A percentile compares a stretch with the other conserved stretches of the same genome.
Conservation (phyloP, 495 filamentous ascomycete genomes). For the Cercophora scortea region DNA sequence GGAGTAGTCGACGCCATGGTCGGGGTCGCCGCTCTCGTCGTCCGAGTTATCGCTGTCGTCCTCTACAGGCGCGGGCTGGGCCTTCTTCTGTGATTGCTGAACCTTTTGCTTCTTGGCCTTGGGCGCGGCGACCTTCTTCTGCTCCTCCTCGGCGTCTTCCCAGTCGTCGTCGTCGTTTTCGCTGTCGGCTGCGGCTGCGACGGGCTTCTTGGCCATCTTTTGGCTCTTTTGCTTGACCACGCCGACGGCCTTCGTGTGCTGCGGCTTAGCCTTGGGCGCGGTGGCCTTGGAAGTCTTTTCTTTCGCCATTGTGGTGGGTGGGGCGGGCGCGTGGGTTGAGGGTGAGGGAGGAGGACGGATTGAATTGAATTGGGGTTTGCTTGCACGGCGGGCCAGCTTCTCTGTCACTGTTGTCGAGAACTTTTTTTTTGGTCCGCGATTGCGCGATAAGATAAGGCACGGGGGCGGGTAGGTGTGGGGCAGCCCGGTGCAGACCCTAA, state of each 20-base stretch:
- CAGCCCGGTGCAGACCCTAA: constrained; percentile 5
- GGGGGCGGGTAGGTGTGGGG: constrained; percentile 2
- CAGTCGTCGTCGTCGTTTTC: not conserved
- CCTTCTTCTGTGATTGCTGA: not conserved
- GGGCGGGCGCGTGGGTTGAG: constrained; percentile 7
- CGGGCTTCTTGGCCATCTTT: not conserved
- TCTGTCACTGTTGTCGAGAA: constrained; percentile 6
- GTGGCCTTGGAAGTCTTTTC: constrained; percentile 8
- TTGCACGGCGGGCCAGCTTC: not conserved
- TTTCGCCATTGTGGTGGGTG: constrained; percentile 18
- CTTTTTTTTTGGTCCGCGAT: constrained; percentile 21
- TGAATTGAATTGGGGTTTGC: constrained; percentile 10
- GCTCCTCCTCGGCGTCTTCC: not conserved
- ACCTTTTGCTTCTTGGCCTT: constrained; percentile 30
- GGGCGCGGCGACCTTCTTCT: not conserved
- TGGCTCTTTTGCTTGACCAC: constrained; percentile 51
- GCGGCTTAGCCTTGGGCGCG: constrained; percentile 8
- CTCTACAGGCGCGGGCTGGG: constrained; percentile 32
- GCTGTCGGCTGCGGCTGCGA: not conserved
- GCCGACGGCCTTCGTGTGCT: constrained; percentile 33
- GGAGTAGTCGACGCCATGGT: constrained; percentile 20
- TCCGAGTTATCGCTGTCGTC: constrained; percentile 19
- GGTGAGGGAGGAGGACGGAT: not conserved
- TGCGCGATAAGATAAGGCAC: constrained; percentile 23
- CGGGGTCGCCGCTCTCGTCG: constrained; percentile 19